These are phyloP conservation scores for Globisporangium nagaii DNA, from an alignment of 352 stramenopile genomes.

Conservation along the genomic window DNA sequence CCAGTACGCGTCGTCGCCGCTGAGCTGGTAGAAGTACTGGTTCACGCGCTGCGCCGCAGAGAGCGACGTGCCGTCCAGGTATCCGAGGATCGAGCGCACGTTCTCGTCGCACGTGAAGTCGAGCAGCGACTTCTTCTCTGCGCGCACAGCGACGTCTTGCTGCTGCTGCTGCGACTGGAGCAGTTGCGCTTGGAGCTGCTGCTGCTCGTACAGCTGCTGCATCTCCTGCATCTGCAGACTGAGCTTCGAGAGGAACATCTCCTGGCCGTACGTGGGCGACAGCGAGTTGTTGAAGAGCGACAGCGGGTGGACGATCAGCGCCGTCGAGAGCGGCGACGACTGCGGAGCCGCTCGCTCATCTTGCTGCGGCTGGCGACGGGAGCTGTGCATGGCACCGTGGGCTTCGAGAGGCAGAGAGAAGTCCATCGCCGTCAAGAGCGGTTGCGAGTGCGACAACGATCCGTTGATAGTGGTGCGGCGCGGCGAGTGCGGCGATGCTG, in stretches of 20 bases:
- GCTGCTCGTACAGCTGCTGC: conserved; percentile 20
- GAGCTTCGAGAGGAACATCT: conserved; percentile 30
- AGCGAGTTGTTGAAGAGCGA: conserved; percentile 28
- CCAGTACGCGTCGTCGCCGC: conserved; percentile 60
- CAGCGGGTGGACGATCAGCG: conserved; percentile 69
- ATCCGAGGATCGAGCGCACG: conserved; percentile 52
- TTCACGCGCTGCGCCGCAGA: conserved; percentile 49
- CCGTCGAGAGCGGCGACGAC: conserved; percentile 9
- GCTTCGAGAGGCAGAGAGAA: conserved; percentile 11
- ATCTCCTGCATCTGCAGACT: conserved; percentile 28
- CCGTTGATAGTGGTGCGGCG: too few species aligned
- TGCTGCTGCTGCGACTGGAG: conserved; percentile 3
- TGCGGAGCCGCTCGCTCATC: background rate
- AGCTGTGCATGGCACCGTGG: background rate
- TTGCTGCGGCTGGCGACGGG: background rate
- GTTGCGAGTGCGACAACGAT: too few species aligned
- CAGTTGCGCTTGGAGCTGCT: conserved; percentile 6
- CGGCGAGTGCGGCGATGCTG: background rate
- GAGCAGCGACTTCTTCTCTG: conserved; percentile 28
- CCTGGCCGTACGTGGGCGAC: conserved; percentile 25
- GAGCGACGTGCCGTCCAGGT: conserved; percentile 66
- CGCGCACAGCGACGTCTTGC: background rate
- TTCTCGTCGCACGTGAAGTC: conserved; percentile 79
- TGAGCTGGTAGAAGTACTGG: conserved; percentile 44
- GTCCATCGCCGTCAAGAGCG: background rate